phyloP scores from a whole-genome alignment of 1,284 basidiomycete genomes.

The Rhodotorula sp. region DNA sequence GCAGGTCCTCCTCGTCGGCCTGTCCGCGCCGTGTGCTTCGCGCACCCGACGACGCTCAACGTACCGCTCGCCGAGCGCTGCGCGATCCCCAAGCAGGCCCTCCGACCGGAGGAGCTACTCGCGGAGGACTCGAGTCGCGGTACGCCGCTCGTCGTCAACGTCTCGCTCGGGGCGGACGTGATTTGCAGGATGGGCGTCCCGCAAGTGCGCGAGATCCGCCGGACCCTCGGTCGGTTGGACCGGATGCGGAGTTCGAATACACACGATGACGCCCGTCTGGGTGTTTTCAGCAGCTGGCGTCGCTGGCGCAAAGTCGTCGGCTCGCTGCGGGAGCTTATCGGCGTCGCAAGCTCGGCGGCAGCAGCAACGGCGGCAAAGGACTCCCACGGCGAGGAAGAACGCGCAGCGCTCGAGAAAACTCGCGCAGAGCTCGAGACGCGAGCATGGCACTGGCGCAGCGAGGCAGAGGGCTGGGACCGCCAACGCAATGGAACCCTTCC shows the following conservation, averaged over 20 bases:
- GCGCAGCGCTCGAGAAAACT: background rate
- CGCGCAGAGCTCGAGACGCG: conserved; percentile 14
- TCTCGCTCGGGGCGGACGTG: conserved; percentile 29
- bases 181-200: conserved; percentile 35
- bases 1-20: conserved; percentile 9
- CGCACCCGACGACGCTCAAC: conserved; percentile 37
- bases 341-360: too few relatives aligned
- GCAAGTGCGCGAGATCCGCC: conserved; percentile 30
- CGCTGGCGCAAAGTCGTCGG: conserved; percentile 14
- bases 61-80: conserved; percentile 20
- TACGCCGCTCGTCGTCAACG: conserved; percentile 30
- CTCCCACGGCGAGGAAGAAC: background rate
- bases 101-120: background rate
- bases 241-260: background rate
- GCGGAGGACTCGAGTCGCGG: background rate
- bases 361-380: background rate
- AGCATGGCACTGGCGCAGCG: conserved; percentile 14
- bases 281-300: conserved; percentile 22
- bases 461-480: conserved; percentile 13
- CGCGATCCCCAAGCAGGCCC: conserved; percentile 16
- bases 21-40: conserved; percentile 32
- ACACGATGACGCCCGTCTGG: background rate
- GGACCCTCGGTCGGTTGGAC: conserved; percentile 32
- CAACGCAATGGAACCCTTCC: background rate
- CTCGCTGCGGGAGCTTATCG: too few relatives aligned